phyloP scores from a whole-genome alignment of 176 grass and related monocot genomes.

The Chloris gayana region DNA sequence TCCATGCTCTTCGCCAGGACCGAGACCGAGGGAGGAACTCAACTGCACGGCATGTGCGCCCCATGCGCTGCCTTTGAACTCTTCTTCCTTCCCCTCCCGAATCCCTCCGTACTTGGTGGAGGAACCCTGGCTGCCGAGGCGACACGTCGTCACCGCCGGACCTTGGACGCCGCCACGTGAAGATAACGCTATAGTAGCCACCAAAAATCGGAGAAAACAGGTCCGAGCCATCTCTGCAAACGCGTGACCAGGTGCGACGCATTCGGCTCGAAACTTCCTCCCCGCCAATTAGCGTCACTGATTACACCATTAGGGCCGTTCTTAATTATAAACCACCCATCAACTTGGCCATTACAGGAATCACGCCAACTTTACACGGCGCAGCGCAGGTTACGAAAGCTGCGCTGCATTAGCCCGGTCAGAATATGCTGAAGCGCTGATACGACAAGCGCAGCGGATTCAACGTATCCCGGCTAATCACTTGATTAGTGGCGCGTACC shows the following conservation, averaged over 20 bases:
- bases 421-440: not conserved
- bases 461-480: not conserved
- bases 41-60: not conserved
- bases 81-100: too few relatives aligned
- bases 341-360: not conserved
- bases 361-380: not conserved
- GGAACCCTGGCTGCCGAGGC: not conserved
- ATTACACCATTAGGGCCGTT: not conserved
- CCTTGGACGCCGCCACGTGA: not conserved
- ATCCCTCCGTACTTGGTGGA: not conserved
- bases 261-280: too few relatives aligned
- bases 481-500: not conserved
- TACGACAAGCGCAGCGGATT: constrained; percentile 2
- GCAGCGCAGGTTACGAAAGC: not conserved
- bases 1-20: not conserved
- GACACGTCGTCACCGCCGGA: not conserved
- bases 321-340: not conserved
- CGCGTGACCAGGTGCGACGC: too few relatives aligned
- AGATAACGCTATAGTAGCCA: not conserved
- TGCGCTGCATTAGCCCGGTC: not conserved
- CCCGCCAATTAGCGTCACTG: not conserved
- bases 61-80: not conserved
- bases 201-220: too few relatives aligned
- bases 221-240: too few relatives aligned
- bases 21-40: too few relatives aligned